Evolutionary conservation across 805 yeast species (phyloP).

Genomic region (Candida easanensis): DNA sequence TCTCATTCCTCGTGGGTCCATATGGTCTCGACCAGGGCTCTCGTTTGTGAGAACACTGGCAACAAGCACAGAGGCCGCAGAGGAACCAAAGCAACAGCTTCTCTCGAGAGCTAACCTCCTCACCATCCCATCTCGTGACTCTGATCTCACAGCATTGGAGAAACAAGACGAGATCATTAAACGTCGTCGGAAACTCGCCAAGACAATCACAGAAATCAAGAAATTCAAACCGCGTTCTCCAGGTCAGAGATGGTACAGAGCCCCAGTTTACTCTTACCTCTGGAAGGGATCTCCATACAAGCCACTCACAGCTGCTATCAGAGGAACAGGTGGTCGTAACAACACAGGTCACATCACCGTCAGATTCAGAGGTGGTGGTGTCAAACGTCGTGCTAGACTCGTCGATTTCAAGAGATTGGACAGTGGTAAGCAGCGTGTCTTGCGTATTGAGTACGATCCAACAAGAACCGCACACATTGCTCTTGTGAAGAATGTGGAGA

Average conservation of each 20-base stretch:
- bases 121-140: slow-evolving; percentile 39
- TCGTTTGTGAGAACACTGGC: background rate
- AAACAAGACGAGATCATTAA: slow-evolving; percentile 69
- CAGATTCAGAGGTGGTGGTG: slow-evolving; percentile 97
- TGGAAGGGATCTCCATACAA: slow-evolving; percentile 81
- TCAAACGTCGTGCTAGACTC: slow-evolving; percentile 79
- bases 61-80: background rate
- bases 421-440: slow-evolving; percentile 74
- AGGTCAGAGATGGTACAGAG: slow-evolving; percentile 82
- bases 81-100: background rate
- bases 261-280: slow-evolving; percentile 83
- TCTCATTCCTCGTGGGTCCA: background rate
- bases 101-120: slow-evolving; percentile 24
- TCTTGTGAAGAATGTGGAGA: slow-evolving; percentile 59
- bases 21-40: background rate
- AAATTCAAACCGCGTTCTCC: slow-evolving; percentile 80
- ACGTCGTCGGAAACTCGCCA: slow-evolving; percentile 70
- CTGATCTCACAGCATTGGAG: slow-evolving; percentile 70
- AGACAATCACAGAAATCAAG: slow-evolving; percentile 69
- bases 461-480: slow-evolving; percentile 94
- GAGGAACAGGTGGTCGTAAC: slow-evolving; percentile 85
- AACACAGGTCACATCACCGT: slow-evolving; percentile 84
- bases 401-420: slow-evolving; percentile 70
- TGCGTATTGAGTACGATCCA: slow-evolving; percentile 94
- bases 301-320: slow-evolving; percentile 69